Base-by-base conservation (phyloP, 345 rosid genomes). In the Capsella bursapastoris region DNA sequence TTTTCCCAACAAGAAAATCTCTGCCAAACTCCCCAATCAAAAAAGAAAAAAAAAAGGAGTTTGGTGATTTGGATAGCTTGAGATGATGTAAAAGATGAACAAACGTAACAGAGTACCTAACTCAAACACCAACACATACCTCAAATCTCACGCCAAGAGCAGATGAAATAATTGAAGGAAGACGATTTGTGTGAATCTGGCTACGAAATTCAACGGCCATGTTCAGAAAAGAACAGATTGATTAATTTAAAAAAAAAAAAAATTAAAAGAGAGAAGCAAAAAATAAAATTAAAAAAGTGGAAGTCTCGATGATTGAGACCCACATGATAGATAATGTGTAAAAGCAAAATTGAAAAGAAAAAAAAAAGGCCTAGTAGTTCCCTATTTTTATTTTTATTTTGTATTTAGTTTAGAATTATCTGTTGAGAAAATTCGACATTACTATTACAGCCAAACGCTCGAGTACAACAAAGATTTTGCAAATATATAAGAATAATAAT, bases 101-200 rank as follows among this genome's bases (percentile, higher is more conserved):
- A 72, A 74, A 68, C 65, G 69, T 80, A 62, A 70, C 70, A 65
- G 35, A 66, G 15, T 68, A 72, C 53, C 18, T 16, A 15, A 49
- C 69, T 59, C 12, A 32, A 34, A 34, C 7, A 34, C 37, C 37
- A 25, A 6, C 64, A 62, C 78, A 73, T 80, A 79, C 75, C 82
- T 81, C 77, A 71, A 76, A 63, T 68, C 83, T 84, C 76, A 86
- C 85, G 88, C 85, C 83, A 84, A 70, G 57, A 29, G 57, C 67
- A 60, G 72, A 65, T 10, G 61, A 41, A 72, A 78, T 78, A 66
- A 78, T 77, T 71, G 80, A 77, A 51, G 76, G 31, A 58, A 65
- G 68, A 57, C 41, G 59, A 66, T 72, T 72, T 43, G 52, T 72
- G 78, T 60, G 59, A 78, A 78, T 59, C 69, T 72, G 81, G 70